Conservation (phyloP, 306 rosid genomes). For the Begonia fuchsioides region DNA sequence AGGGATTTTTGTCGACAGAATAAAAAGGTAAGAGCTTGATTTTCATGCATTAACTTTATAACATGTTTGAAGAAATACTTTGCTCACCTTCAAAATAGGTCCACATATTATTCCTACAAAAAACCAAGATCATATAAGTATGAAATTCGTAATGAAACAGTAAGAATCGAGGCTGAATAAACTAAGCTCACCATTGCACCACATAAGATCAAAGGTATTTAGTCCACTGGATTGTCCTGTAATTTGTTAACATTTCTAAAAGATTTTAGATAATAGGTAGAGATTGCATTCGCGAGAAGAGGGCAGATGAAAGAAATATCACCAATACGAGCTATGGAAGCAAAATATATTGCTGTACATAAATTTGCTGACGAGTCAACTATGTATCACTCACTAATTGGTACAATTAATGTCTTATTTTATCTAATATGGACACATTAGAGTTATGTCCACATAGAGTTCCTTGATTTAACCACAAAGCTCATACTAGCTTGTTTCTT, state of each 20-base stretch:
- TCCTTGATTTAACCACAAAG: no score
- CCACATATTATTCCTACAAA: conserved; percentile 44
- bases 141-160: no score
- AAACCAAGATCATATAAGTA: background rate
- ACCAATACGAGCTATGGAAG: conserved; percentile 89
- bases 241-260: background rate
- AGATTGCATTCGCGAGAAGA: background rate
- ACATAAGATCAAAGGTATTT: conserved; percentile 62
- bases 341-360: conserved; percentile 83
- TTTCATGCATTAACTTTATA: no score
- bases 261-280: background rate
- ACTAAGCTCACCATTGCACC: conserved; percentile 63
- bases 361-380: conserved; percentile 77
- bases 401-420: no score
- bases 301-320: conserved; percentile 2
- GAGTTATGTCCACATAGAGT: no score
- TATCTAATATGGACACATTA: no score
- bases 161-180: background rate
- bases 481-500: no score
- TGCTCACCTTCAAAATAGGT: conserved; percentile 45
- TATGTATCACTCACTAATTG: conserved; percentile 68
- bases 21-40: no score
- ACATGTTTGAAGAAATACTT: background rate
- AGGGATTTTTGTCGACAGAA: no score
- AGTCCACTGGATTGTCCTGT: conserved; percentile 69